These are phyloP conservation scores for Beauveria rudraprayagi DNA, from an alignment of 2,329 filamentous ascomycete species.

Conservation along the genomic window DNA sequence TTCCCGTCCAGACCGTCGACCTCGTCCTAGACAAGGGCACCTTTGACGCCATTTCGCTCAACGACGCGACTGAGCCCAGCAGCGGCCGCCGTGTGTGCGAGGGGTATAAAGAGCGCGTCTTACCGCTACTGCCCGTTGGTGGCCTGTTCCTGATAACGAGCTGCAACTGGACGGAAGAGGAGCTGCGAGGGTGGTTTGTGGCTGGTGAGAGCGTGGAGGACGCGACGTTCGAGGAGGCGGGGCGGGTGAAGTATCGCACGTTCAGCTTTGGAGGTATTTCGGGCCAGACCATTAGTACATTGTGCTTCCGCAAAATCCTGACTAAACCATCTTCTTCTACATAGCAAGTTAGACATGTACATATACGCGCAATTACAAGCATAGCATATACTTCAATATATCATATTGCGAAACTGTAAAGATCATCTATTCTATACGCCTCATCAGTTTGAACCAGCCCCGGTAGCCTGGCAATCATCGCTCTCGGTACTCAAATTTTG, in stretches of 20 bases:
- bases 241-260: conserved; percentile 68
- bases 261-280: conserved; percentile 86
- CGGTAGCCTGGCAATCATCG: neutral
- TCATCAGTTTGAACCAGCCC: neutral
- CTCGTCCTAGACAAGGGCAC: conserved; percentile 96
- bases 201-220: conserved; percentile 20
- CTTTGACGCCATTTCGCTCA: conserved; percentile 88
- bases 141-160: conserved; percentile 82
- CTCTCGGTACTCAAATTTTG: conserved; percentile 9
- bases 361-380: conserved; percentile 17
- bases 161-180: conserved; percentile 95
- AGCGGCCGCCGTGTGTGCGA: conserved; percentile 59
- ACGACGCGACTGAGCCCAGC: conserved; percentile 40
- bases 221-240: conserved; percentile 50
- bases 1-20: conserved; percentile 48
- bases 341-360: conserved; percentile 11
- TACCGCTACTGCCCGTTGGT: conserved; percentile 58
- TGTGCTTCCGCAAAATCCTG: conserved; percentile 61
- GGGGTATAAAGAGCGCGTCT: conserved; percentile 62
- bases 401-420: neutral
- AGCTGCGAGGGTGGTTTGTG: conserved; percentile 74
- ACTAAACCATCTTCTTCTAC: neutral
- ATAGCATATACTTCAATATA: conserved; percentile 7
- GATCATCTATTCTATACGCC: conserved; percentile 10
- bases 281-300: conserved; percentile 79